Evolutionary conservation across 148 eudicot genomes (phyloP), one percentile per base, ranked within the genome.

Genomic region (Silene uniflora): DNA sequence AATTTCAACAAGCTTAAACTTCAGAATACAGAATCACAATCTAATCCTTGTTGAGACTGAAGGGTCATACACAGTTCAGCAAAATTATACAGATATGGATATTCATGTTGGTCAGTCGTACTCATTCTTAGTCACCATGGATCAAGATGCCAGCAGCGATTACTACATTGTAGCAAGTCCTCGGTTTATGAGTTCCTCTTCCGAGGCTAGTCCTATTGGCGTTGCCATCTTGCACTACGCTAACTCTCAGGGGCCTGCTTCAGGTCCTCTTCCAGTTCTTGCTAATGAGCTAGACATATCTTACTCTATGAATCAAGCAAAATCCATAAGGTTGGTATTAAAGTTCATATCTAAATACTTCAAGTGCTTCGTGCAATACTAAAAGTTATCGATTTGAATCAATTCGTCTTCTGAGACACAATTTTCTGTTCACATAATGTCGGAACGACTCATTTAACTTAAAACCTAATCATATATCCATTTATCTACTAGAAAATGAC

Each of bases 261-360:
- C 96, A 85, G 98, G 98, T 87, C 98, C 96, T 83, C 97, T 95
- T 85, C 98, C 98, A 77, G 96, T 80, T 82, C 91, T 86, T 81
- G 97, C 96, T 81, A 86, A 80, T 82, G 93, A 84, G 76, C 76
- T 68, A 68, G 98, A 95, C 87, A 65, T 91, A 72, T 85, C 69
- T 81, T 95, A 88, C 87, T 92, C 98, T 79, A 95, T 95, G 97
- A 92, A 81, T 77, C 98, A 95, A 88, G 98, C 98, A 83, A 87
- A 90, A 87, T 95, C 98, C 73, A 90, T 95, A 87, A 95, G 98
- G 98, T 95, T 87, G 87, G 79, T 49, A 62, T 86, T 62, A 54
- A 77, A 32, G 59, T 49, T 32, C 52, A 68, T 60, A 47, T 47
- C 52, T 47, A 47, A 47, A 47, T 47, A 47, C 52, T 47, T 47